Evolutionary conservation across 441 rosid genomes (phyloP), one percentile per base, ranked within the genome.

Genomic region (Adansonia gregorii): DNA sequence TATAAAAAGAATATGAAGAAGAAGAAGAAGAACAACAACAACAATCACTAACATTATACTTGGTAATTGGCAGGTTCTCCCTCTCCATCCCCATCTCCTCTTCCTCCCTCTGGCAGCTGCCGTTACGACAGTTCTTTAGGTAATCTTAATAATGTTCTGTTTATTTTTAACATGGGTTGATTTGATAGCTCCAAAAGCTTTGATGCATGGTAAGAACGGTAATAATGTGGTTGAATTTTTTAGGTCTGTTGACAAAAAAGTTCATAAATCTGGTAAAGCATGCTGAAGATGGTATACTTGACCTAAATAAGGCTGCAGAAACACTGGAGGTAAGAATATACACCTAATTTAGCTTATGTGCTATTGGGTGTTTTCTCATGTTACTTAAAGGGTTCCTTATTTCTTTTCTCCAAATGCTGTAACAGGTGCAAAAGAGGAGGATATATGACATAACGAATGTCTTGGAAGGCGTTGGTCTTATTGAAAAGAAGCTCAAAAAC

Each of bases 391-490:
- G 20, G 17, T 1, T 83, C 46, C 14, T 56, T 49, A 3, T n/a
- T 2, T 81, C 39, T 27, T 69, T 12, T 64, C 3, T 35, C 12
- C 73, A 11, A 75, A 79, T 41, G 39, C 46, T 72, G 61, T 59
- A 76, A 82, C 82, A 90, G 96, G 96, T 92, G 71, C 99, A 94
- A 78, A 94, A 95, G 87, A 89, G 97, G 76, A 92, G 98, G 84
- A 94, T 95, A 79, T 95, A 94, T 52, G 99, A 95, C 85, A 95
- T 95, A 79, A 95, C 98, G 27, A 95, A 95, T 88, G 99, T 95
- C 72, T 82, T 95, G 92, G 99, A 95, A 86, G 99, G 98, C 87
- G 91, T 95, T 73, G 97, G 91, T 84, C 97, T 95, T 52, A 94
- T 95, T 74, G 98, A 95, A 85, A 95, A 95, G 90, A 95, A 91